Evolutionary conservation across 2,329 filamentous ascomycete species (phyloP), one percentile per base, ranked within the genome.

Genomic region (Aureobasidium sp.): DNA sequence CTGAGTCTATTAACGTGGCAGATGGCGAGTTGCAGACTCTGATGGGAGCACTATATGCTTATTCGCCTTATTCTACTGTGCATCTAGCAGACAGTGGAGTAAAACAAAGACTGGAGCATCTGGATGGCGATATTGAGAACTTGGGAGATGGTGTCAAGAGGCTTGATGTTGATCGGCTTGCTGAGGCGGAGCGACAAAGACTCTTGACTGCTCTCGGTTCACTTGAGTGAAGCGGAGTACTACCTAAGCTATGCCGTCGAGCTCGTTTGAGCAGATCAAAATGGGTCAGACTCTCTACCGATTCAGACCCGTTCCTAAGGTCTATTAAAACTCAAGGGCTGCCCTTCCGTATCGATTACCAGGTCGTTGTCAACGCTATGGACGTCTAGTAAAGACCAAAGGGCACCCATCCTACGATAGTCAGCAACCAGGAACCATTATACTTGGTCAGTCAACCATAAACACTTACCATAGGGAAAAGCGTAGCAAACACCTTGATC

Each of bases 401-500:
- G 49, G 49, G n/a, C 49, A 53, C 8, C 33, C 49, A 38, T 53
- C 49, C 49, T 47, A 9, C 2, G 1, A 13, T 1, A 5, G 3
- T 47, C 27, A 47, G 45, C 15, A 21, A 11, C 7, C 17, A 11
- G 25, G 4, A 2, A 25, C 9, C 15, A 10, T 19, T 19, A n/a
- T n/a, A n/a, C 13, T 40, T 19, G 37, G 6, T 17, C 13, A 40
- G 17, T 40, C 37, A 40, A 19, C 37, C n/a, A 13, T 5, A 5
- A 8, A 7, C 15, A 77, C 86, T 74, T 77, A 94, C 92, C 88
- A 88, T 88, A 61, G 93, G 93, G 81, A 97, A 97, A 67, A 97
- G 95, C 29, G 91, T 96, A 43, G 94, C 94, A 77, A 97, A 97
- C 65, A 97, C 93, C 79, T 95, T 92, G 76, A 97, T 97, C 74